Evolutionary conservation across 2,329 filamentous ascomycete species (phyloP).

Genomic region (Talaromyces sp.): DNA sequence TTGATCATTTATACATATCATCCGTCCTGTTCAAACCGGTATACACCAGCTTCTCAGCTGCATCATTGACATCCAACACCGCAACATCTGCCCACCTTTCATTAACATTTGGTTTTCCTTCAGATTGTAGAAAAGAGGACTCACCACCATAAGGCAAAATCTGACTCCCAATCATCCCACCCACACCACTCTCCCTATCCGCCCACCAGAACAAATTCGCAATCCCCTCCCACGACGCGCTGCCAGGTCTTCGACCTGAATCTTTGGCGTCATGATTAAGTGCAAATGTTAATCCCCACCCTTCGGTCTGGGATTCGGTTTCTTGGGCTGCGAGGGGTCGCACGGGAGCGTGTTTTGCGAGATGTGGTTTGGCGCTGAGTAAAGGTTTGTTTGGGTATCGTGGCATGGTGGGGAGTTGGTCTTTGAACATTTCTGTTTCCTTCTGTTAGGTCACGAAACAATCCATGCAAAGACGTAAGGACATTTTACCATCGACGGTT

Average conservation of each 20-base stretch:
- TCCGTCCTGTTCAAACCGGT: conserved; percentile 1
- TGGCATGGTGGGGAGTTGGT: conserved; percentile 57
- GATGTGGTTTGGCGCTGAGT: conserved; percentile 47
- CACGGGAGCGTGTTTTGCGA: conserved; percentile 40
- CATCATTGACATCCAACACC: conserved; percentile 14
- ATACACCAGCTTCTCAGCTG: conserved; percentile 13
- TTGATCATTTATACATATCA: conserved; percentile 1
- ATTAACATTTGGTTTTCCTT: background rate
- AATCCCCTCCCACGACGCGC: conserved; percentile 55
- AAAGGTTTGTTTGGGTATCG: conserved; percentile 51
- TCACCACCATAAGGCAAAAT: conserved; percentile 47
- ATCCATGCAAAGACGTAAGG: background rate
- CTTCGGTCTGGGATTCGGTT: conserved; percentile 49
- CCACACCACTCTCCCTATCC: conserved; percentile 56
- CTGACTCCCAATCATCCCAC: conserved; percentile 50
- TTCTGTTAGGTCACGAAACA: background rate
- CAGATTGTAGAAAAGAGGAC: background rate
- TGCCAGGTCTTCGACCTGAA: conserved; percentile 50
- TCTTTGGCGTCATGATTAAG: conserved; percentile 35
- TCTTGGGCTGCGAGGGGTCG: background rate
- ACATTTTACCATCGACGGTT: conserved; percentile 46
- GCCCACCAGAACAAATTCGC: conserved; percentile 59
- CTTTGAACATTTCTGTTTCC: conserved; percentile 54
- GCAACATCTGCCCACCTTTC: conserved; percentile 7
- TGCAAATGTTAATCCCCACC: conserved; percentile 60